Base-by-base conservation (phyloP, 768 basidiomycete species). In the Termitomyces sp. region DNA sequence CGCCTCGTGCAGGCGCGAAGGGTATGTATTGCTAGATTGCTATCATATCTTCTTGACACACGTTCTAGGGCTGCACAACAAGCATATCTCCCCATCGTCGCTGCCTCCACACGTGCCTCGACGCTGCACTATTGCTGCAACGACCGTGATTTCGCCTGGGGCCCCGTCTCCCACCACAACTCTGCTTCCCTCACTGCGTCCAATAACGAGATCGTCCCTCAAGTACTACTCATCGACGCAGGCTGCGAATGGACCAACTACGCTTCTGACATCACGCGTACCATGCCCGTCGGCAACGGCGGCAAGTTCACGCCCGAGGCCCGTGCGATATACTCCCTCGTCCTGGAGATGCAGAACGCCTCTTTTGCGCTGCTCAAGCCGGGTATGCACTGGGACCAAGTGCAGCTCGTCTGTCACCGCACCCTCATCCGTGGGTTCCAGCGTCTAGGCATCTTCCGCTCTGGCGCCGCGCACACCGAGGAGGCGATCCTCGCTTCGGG, bases 111-210 rank as follows among this genome's bases (percentile, higher is more conserved):
- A 2, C 82, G 92, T 20, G 94, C 94, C 4, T 87, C 92, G 1
- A 97, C 93, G 0, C 76, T 98, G 4, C 95, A 98, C 67, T 98
- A 98, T 71, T 94, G 94, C 65, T 94, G 92, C 74, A 97, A 96
- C 65, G 91, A 94, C 68, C 82, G 81, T 57, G 87, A 85, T 46
- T 92, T 93, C 66, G 86, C 88, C 1, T 93, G 90, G 91, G 90
- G 90, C 3, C 92, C 92, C 6, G 73, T 88, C 20, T 67, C 74
- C 2, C 76, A 82, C 53, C 63, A 76, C 24, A 87, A 90, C 67
- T 70, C 68, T 20, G 75, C 76, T 37, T 71, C 72, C 0, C 70
- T 88, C 32, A 72, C 77, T 4, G 74, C 76, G 39, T 70, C 68
- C 8, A 22, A 53, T 9, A 77, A 74, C 51, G 68, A 78, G 16